Base-by-base conservation (phyloP, 495 filamentous ascomycete species). In the Aspergillus haitiensis region DNA sequence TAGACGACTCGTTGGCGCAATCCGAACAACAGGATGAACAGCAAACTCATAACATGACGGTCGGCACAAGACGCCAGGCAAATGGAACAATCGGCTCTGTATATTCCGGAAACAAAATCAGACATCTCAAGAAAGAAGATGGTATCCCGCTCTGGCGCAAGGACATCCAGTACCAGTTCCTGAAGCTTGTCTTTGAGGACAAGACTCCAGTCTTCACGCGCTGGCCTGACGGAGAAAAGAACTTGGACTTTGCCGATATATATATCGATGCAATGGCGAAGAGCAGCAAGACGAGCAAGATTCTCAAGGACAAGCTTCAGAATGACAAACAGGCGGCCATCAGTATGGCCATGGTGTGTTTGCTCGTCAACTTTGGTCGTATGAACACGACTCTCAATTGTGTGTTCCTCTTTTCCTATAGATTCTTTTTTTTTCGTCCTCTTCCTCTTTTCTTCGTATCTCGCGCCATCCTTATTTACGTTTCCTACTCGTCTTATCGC, bases 361-460 rank as follows among this genome's bases (percentile, higher is more conserved):
- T 98, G 67, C 77, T 98, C 68, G 94, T 98, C 67, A 98, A 98
- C 70, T 88, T 98, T 62, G 94, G 94, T 45, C 82, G 94, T 59
- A 98, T 98, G 95, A 98, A 98, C 73, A 98, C 94, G 13, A 98
- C 94, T 0, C 78, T 98, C 21, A 98, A 98, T 72, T 98, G 93
- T 97, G 80, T 64, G 83, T 70, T 57, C 46, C 59, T 60, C 52
- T 46, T 52, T 31, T 32, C 36, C 12, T 31, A n/a, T 44, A 18
- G 5, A 15, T 36, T 10, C 37, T 21, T 16, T 36, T 18, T 15
- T 13, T 31, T 47, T 1, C 16, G 12, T 39, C 6, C 13, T 44
- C 16, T 31, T 5, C 32, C 27, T 27, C 21, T 27, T 27, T 27
- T 27, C 21, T 27, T 27, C 1, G 1, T 27, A 27, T 27, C 21